Evolutionary conservation across 176 grass and related monocot genomes (phyloP).

Genomic region (Eragrostis nindensis): DNA sequence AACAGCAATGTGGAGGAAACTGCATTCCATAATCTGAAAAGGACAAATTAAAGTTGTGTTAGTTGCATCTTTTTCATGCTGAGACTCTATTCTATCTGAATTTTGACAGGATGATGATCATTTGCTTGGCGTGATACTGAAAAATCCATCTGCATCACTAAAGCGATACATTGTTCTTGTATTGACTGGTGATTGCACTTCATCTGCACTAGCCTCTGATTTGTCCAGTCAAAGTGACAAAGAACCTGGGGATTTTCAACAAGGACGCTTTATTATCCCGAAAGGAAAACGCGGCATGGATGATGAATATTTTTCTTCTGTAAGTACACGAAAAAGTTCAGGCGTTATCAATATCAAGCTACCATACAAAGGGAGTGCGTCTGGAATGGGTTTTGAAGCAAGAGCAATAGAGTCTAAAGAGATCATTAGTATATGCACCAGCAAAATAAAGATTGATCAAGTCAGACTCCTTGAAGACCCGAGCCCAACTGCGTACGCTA

Average conservation of each 20-base stretch:
- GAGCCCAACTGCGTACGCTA: slow-evolving; percentile 65
- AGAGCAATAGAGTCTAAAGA: slow-evolving; percentile 82
- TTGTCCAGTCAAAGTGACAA: slow-evolving; percentile 55
- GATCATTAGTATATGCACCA: slow-evolving; percentile 73
- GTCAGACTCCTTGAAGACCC: slow-evolving; percentile 84
- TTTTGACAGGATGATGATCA: slow-evolving; percentile 87
- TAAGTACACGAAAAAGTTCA: slow-evolving; percentile 63
- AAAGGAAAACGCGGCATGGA: slow-evolving; percentile 96
- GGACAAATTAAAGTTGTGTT: slow-evolving; percentile 11
- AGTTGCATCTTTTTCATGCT: slow-evolving; percentile 29
- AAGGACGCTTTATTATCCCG: slow-evolving; percentile 75
- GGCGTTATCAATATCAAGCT: slow-evolving; percentile 78
- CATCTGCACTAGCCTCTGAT: slow-evolving; percentile 46
- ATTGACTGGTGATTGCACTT: slow-evolving; percentile 64
- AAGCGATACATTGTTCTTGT: slow-evolving; percentile 83
- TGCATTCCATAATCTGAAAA: no score
- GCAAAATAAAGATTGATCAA: slow-evolving; percentile 98
- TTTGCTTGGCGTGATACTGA: slow-evolving; percentile 81
- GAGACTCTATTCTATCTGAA: slow-evolving; percentile 13
- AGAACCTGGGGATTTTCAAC: slow-evolving; percentile 57
- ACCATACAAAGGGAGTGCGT: slow-evolving; percentile 69
- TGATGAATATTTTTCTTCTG: slow-evolving; percentile 82
- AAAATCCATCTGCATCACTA: slow-evolving; percentile 62
- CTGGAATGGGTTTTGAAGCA: slow-evolving; percentile 77
- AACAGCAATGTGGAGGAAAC: no score